phyloP scores from a whole-genome alignment of 2,329 filamentous ascomycete species.

The Chrysosporium keratinophilum region DNA sequence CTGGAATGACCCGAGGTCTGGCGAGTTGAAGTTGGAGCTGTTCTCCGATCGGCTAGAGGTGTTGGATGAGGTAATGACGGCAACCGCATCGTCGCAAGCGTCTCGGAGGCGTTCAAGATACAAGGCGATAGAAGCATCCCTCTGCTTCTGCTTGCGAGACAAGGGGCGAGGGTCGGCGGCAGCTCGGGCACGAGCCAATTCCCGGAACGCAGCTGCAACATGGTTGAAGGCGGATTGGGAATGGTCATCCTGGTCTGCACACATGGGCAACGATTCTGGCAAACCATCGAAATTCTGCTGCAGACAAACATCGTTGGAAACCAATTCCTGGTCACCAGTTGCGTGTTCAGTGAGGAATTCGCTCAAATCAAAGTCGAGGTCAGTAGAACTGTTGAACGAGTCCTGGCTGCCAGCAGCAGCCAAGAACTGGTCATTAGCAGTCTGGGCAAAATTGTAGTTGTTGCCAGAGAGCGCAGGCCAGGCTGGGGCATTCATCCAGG shows the following conservation, averaged over 20 bases:
- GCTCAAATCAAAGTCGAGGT: not conserved
- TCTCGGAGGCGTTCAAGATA: slow-evolving; percentile 32
- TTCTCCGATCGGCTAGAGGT: not conserved
- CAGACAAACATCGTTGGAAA: not conserved
- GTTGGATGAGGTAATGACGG: slow-evolving; percentile 9
- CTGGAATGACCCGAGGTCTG: not conserved
- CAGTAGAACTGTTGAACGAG: not conserved
- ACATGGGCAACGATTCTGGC: not conserved
- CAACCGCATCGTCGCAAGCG: slow-evolving; percentile 18
- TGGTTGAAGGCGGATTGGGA: slow-evolving; percentile 12
- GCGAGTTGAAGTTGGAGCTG: slow-evolving; percentile 1
- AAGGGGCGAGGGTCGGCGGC: slow-evolving; percentile 26
- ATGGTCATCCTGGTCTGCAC: slow-evolving; percentile 3
- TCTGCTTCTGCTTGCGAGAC: slow-evolving; percentile 33
- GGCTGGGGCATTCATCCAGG: not conserved
- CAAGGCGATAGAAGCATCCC: slow-evolving; percentile 34
- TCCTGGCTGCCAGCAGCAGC: not conserved
- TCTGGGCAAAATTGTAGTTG: not conserved
- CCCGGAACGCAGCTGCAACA: slow-evolving; percentile 20
- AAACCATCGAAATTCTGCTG: not conserved
- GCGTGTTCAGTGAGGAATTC: slow-evolving; percentile 1
- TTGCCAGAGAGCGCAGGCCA: not conserved
- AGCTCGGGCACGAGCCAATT: slow-evolving; percentile 31
- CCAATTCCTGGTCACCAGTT: not conserved
- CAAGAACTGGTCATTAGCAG: not conserved